phyloP scores from a whole-genome alignment of 495 filamentous ascomycete species.

The Aspergillus baeticus region DNA sequence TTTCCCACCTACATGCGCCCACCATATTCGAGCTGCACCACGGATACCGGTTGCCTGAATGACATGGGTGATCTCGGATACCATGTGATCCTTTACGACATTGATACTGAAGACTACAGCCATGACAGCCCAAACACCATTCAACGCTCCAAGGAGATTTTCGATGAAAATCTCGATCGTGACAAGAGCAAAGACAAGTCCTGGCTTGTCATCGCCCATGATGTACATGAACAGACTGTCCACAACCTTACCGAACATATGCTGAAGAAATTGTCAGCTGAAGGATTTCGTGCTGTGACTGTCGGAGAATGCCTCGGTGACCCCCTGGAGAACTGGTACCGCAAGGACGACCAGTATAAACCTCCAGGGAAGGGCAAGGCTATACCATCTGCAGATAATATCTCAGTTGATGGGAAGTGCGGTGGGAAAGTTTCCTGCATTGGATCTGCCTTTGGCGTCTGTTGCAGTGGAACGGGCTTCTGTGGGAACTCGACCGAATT shows the following conservation, averaged over 20 bases:
- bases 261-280: slow-evolving; percentile 52
- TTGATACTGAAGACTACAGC: slow-evolving; percentile 78
- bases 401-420: slow-evolving; percentile 54
- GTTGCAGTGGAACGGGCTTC: slow-evolving; percentile 40
- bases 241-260: slow-evolving; percentile 76
- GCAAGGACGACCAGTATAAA: slow-evolving; percentile 30
- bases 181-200: slow-evolving; percentile 42
- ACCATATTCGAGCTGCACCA: slow-evolving; percentile 71
- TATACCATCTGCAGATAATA: slow-evolving; percentile 29
- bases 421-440: slow-evolving; percentile 49
- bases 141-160: slow-evolving; percentile 71
- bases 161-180: slow-evolving; percentile 50
- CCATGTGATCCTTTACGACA: slow-evolving; percentile 70
- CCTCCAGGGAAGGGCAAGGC: slow-evolving; percentile 28
- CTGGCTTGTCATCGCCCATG: slow-evolving; percentile 73
- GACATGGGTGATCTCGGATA: slow-evolving; percentile 69
- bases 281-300: slow-evolving; percentile 68
- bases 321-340: slow-evolving; percentile 69
- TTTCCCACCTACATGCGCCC: slow-evolving; percentile 87
- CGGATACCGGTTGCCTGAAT: slow-evolving; percentile 53
- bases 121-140: slow-evolving; percentile 59
- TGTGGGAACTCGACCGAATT: slow-evolving; percentile 51
- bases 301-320: slow-evolving; percentile 77
- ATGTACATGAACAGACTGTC: slow-evolving; percentile 75
- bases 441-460: slow-evolving; percentile 41